These are phyloP conservation scores for Hura crepitans DNA, from an alignment of 441 rosid species.

Conservation along the genomic window DNA sequence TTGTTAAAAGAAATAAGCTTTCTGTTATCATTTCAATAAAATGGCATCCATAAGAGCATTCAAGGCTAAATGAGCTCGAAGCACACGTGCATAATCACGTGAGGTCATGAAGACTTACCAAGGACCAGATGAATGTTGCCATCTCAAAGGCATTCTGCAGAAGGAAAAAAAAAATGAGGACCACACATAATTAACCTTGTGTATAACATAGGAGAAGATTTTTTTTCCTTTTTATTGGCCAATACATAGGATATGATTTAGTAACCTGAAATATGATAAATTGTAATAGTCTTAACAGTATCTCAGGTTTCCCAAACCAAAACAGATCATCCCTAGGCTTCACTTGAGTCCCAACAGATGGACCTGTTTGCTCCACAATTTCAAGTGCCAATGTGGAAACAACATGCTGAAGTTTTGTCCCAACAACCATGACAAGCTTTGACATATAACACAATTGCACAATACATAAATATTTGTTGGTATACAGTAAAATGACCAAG, in stretches of 20 bases:
- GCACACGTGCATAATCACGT: background rate
- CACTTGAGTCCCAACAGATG: constrained; percentile 59
- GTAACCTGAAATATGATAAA: constrained; percentile 89
- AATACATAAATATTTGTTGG: background rate
- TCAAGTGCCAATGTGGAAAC: constrained; percentile 87
- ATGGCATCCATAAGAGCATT: background rate
- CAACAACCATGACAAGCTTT: constrained; percentile 88
- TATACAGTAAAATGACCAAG: background rate
- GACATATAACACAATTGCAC: constrained; percentile 21
- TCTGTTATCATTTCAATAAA: no score
- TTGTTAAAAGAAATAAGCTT: no score
- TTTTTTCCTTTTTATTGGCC: no score
- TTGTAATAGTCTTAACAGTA: constrained; percentile 62
- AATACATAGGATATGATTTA: background rate
- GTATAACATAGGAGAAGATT: no score
- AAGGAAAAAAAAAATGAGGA: constrained; percentile 13
- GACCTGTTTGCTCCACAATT: constrained; percentile 66
- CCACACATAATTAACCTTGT: background rate
- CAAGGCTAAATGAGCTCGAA: background rate
- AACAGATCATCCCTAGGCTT: constrained; percentile 87
- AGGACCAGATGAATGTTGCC: constrained; percentile 89
- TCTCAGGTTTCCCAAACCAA: constrained; percentile 94
- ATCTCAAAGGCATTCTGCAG: no score
- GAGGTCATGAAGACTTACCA: constrained; percentile 44
- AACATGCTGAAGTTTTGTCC: constrained; percentile 90